These are phyloP conservation scores for Rhododendron mucronatum DNA, from an alignment of 148 eudicot species.

Conservation along the genomic window DNA sequence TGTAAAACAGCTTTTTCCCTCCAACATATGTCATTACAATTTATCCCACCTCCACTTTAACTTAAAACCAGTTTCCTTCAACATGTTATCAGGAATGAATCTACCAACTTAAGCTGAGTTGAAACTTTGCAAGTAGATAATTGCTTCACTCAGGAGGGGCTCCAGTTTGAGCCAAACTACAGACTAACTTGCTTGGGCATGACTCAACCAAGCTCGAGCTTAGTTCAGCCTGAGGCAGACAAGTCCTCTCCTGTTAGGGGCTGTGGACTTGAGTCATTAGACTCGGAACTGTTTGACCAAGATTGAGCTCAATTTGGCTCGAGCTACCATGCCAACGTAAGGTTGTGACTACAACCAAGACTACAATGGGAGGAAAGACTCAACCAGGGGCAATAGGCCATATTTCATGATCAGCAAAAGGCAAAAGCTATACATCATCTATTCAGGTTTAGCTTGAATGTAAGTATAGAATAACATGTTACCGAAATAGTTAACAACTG, in stretches of 20 bases:
- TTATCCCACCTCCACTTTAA: neutral
- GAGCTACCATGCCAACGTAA: neutral
- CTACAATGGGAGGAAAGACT: neutral
- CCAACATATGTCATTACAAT: neutral
- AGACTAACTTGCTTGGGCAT: neutral
- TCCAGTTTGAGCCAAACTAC: neutral
- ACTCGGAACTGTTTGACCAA: neutral
- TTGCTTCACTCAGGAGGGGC: neutral
- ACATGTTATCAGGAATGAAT: neutral
- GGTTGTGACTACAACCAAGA: neutral
- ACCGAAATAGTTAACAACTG: neutral
- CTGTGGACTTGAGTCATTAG: neutral
- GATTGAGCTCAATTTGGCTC: neutral
- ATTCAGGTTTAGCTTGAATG: neutral
- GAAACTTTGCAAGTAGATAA: neutral
- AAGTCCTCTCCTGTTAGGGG: neutral
- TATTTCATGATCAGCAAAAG: neutral
- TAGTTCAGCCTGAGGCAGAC: neutral
- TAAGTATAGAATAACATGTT: neutral
- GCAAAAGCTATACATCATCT: neutral
- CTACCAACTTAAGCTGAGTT: neutral
- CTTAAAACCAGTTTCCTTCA: neutral
- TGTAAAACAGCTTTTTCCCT: neutral
- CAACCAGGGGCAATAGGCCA: neutral
- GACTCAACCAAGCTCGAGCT: neutral